Conservation (phyloP, 345 rosid species). For the Lepidium didymum region DNA sequence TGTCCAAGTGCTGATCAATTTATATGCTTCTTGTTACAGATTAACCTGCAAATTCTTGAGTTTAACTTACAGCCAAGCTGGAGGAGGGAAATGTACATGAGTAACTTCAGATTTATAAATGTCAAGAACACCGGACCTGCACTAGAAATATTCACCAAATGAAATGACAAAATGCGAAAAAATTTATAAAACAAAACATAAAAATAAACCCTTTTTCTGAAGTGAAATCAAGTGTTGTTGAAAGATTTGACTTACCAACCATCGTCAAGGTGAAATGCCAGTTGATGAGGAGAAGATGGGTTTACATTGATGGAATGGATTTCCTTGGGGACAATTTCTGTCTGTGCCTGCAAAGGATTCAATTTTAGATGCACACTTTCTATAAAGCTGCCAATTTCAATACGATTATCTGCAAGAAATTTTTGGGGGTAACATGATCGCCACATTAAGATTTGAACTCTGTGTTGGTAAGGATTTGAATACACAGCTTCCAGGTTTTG, state of each 20-base stretch:
- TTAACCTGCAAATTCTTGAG: background rate
- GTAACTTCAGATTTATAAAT: conserved; percentile 51
- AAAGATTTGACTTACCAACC: conserved; percentile 63
- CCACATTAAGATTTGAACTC: background rate
- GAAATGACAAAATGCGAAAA: background rate
- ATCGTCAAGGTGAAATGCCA: conserved; percentile 91
- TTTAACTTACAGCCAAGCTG: conserved; percentile 88
- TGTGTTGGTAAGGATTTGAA: background rate
- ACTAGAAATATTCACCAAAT: conserved; percentile 4
- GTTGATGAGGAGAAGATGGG: conserved; percentile 71
- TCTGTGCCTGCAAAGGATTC: conserved; percentile 62
- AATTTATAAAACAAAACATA: background rate
- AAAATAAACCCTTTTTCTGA: background rate
- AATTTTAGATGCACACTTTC: background rate
- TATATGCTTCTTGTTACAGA: background rate
- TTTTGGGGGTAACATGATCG: background rate
- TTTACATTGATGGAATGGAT: conserved; percentile 75
- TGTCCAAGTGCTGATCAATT: background rate
- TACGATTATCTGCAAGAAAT: background rate
- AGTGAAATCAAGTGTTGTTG: background rate
- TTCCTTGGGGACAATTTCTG: conserved; percentile 67
- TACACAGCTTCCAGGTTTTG: background rate
- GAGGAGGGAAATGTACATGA: conserved; percentile 98
- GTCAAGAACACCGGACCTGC: conserved; percentile 93
- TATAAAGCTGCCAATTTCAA: background rate